Evolutionary conservation across 2,329 filamentous ascomycete species (phyloP), one percentile per base, ranked within the genome.

Genomic region (Aspergillus hiratsukae): DNA sequence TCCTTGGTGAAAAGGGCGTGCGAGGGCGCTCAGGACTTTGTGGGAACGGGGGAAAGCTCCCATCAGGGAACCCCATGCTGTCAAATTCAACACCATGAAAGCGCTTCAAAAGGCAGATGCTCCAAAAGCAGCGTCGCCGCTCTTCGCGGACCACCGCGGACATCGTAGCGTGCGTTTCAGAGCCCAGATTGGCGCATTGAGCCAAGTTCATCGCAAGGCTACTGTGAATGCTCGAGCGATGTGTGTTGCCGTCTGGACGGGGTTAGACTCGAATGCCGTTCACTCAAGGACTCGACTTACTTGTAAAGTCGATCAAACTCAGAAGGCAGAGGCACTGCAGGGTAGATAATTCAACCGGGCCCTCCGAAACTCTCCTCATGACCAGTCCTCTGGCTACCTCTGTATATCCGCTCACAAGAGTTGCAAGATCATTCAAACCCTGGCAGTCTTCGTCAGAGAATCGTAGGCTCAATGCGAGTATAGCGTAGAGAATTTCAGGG

Each of bases 151-250:
- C 49, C 11, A 64, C 53, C 3, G 56, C 56, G 25, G 58, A 63
- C 11, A 62, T 59, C 8, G 53, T 41, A 3, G 58, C 45, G 27
- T 64, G 61, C 4, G 65, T 54, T 58, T 79, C 76, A 3, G 69
- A 67, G n/a, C 72, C 72, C 5, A 80, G 66, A 48, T 76, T 76
- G 4, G 77, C 75, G 58, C 74, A 78, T 51, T 77, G 73, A 9
- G 76, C 76, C 14, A 80, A 61, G 48, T 76, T 76, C 70, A 78
- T 75, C 1, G 77, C 77, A 21, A 79, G 64, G 49, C 76, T 77
- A 57, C 72, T 75, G 55, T 78, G 73, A 3, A 76, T 72, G 53
- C 73, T 78, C 43, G 77, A 75, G 48, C 75, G 72, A 56, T 75
- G 69, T 19, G 75, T 76, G 53, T 77, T 76, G n/a, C 78, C 76